Evolutionary conservation across 257 asterid genomes (phyloP), one percentile per base, ranked within the genome.

Genomic region (Hygrophila difformis): DNA sequence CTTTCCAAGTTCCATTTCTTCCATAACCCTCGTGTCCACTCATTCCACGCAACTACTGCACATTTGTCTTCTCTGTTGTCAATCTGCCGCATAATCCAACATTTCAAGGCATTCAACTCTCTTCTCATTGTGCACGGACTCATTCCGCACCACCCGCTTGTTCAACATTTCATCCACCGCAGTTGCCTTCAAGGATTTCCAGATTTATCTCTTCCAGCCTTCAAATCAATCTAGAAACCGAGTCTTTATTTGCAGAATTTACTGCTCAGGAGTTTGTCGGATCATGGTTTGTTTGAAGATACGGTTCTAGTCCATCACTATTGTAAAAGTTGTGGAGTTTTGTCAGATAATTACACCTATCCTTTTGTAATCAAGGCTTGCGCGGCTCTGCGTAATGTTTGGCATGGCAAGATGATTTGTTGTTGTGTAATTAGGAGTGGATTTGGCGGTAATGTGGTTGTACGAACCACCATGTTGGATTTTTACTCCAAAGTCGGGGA

Each of bases 291-390:
- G 62, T 73, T 60, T 39, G 71, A 61, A 39, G 71, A 72, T 21
- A 71, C 37, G 49, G 5, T 75, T 6, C 22, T 22, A 36, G 53
- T 75, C 21, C 75, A 65, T 39, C 57, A 16, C 21, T 65, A 38
- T 28, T 78, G 72, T 57, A 68, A 76, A 44, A 11, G 34, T 50
- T 70, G 64, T 2, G 82, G 80, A 36, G n/a, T 68, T 52, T 21
- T 48, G 4, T 65, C 82, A 13, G 80, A 78, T 63, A 65, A 75
- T 39, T 81, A 78, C 14, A 72, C 88, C 4, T 75, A 60, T 67
- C 93, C 85, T 29, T 66, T 72, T n/a, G 85, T 78, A 43, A 59
- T 81, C 47, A 81, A 78, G 69, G 78, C 93, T 1, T 75, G 78
- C 28, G 63, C 80, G 22, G 74, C 58, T 33, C 31, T 70, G 53